Evolutionary conservation across 306 rosid genomes (phyloP).

Genomic region (Crotalaria pallida): DNA sequence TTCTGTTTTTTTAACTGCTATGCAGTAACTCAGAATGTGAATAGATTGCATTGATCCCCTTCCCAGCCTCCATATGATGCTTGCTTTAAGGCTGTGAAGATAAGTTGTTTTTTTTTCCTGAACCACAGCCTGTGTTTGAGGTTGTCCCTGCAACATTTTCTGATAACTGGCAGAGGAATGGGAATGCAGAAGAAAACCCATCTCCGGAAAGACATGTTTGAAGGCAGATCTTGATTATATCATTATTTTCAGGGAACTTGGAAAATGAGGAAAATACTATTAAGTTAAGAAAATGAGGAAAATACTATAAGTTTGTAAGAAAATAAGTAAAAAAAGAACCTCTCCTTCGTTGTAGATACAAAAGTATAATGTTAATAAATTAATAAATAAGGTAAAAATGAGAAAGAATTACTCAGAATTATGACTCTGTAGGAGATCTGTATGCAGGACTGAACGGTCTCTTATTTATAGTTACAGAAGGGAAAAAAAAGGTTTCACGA

Average conservation of each 20-base stretch:
- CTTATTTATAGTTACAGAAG: slow-evolving; percentile 37
- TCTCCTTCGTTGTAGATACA: slow-evolving; percentile 31
- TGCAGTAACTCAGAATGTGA: slow-evolving; percentile 67
- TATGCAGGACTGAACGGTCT: slow-evolving; percentile 5
- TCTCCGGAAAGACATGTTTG: slow-evolving; percentile 54
- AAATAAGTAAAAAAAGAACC: slow-evolving; percentile 38
- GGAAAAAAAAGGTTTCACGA: neutral
- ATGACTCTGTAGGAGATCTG: slow-evolving; percentile 25
- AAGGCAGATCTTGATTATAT: slow-evolving; percentile 40
- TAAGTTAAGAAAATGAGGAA: too few relatives aligned
- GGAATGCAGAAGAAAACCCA: slow-evolving; percentile 39
- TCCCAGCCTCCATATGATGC: slow-evolving; percentile 89
- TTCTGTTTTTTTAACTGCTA: slow-evolving; percentile 62
- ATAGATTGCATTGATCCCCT: slow-evolving; percentile 69
- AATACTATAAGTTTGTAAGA: slow-evolving; percentile 21
- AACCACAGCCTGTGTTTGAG: slow-evolving; percentile 25
- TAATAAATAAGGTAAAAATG: neutral
- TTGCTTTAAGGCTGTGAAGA: slow-evolving; percentile 69
- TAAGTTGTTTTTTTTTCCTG: slow-evolving; percentile 71
- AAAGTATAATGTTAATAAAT: slow-evolving; percentile 52
- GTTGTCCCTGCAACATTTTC: slow-evolving; percentile 22
- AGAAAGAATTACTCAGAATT: slow-evolving; percentile 20
- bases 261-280: slow-evolving; percentile 48
- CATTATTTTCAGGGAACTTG: slow-evolving; percentile 23
- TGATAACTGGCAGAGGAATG: slow-evolving; percentile 26